These are phyloP conservation scores for Fusarium illudens DNA, from an alignment of 2,329 filamentous ascomycete species.

Conservation along the genomic window DNA sequence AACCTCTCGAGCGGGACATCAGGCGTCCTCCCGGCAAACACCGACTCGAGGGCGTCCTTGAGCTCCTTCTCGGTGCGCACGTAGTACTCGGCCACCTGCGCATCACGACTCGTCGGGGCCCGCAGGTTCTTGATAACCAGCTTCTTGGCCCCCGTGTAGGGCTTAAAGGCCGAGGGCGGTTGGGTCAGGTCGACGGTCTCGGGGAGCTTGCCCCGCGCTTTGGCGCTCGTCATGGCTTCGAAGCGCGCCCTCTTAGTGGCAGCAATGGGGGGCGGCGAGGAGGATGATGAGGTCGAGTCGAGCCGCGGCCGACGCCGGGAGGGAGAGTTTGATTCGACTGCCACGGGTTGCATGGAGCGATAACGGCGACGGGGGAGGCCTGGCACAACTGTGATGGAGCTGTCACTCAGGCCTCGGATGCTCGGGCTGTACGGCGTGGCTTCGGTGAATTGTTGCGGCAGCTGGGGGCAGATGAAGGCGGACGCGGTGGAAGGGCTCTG, in stretches of 20 bases:
- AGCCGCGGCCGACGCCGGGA: conserved; percentile 52
- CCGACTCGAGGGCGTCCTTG: conserved; percentile 73
- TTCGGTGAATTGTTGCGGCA: conserved; percentile 10
- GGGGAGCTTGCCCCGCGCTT: conserved; percentile 52
- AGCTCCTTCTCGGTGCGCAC: conserved; percentile 78
- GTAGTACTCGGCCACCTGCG: conserved; percentile 80
- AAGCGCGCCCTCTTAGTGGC: conserved; percentile 47
- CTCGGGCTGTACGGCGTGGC: conserved; percentile 19
- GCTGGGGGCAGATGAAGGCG: not conserved
- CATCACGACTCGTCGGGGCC: conserved; percentile 61
- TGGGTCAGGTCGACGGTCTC: conserved; percentile 49
- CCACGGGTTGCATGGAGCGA: conserved; percentile 47
- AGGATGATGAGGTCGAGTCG: conserved; percentile 47
- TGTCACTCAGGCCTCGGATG: conserved; percentile 42
- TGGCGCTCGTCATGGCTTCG: conserved; percentile 48
- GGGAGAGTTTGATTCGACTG: conserved; percentile 43
- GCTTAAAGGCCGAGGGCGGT: conserved; percentile 65
- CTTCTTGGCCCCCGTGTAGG: conserved; percentile 80
- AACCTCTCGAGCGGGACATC: conserved; percentile 84
- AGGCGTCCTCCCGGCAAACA: conserved; percentile 73
- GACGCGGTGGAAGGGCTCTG: not conserved
- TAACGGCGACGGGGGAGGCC: conserved; percentile 30
- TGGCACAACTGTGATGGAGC: conserved; percentile 41
- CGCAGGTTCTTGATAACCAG: conserved; percentile 94
- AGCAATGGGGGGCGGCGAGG: conserved; percentile 30